phyloP scores from a whole-genome alignment of 2,329 filamentous ascomycete genomes.

The Xylariomycetidae sp. region DNA sequence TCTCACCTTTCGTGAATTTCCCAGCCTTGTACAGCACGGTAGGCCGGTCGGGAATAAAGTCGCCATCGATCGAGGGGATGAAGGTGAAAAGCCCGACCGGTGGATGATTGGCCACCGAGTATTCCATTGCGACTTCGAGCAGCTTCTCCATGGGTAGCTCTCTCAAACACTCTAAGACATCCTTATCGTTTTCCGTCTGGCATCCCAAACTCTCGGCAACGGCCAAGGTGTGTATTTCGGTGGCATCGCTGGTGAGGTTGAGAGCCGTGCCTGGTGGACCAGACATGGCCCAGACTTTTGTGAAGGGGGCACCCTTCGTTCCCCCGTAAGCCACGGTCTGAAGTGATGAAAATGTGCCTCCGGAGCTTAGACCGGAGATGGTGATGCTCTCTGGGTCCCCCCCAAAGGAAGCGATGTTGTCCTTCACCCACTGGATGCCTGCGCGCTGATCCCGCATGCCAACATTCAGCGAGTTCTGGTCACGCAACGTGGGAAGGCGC shows the following conservation, averaged over 20 bases:
- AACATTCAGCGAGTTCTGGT: constrained; percentile 22
- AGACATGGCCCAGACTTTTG: constrained; percentile 28
- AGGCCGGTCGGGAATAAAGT: constrained; percentile 22
- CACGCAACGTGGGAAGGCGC: constrained; percentile 16
- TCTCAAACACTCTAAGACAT: constrained; percentile 17
- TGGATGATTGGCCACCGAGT: constrained; percentile 23
- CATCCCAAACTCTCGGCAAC: constrained; percentile 19
- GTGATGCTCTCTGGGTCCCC: constrained; percentile 22
- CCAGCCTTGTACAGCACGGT: constrained; percentile 17
- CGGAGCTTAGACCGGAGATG: constrained; percentile 15
- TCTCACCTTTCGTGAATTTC: constrained; percentile 13
- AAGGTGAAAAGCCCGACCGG: constrained; percentile 23
- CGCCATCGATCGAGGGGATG: constrained; percentile 23
- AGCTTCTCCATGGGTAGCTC: constrained; percentile 17
- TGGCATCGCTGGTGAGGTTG: constrained; percentile 25
- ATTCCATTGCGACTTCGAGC: constrained; percentile 18
- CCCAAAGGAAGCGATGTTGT: constrained; percentile 24
- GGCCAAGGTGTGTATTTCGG: constrained; percentile 20
- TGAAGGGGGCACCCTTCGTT: constrained; percentile 27
- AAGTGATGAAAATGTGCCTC: constrained; percentile 18
- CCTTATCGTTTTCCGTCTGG: constrained; percentile 6
- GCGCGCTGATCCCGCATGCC: constrained; percentile 22
- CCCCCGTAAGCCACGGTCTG: constrained; percentile 25
- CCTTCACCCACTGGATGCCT: constrained; percentile 22
- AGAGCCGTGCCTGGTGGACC: constrained; percentile 29